Conservation (phyloP, 169 alveolate genomes). For the Cryptosporidium muris region DNA sequence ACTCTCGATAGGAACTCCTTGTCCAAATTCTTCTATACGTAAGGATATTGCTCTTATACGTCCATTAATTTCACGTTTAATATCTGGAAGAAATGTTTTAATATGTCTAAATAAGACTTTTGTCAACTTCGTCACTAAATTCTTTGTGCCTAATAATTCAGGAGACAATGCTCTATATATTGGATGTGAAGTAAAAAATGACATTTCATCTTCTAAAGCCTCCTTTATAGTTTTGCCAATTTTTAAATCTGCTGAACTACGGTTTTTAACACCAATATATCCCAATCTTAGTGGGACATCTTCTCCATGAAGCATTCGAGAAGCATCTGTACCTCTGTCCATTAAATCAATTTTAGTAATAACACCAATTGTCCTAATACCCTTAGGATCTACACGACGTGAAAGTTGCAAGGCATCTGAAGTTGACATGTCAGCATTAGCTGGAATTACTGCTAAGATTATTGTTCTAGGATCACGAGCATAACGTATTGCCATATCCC, state of each 20-base stretch:
- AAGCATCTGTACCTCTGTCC: conserved; percentile 98
- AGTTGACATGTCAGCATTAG: conserved; percentile 97
- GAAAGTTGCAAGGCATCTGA: conserved; percentile 97
- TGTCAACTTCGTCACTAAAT: conserved; percentile 93
- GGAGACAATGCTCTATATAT: conserved; percentile 91
- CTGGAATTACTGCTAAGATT: conserved; percentile 95
- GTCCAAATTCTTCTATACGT: conserved; percentile 89
- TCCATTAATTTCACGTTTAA: conserved; percentile 89
- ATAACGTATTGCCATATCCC: conserved; percentile 92
- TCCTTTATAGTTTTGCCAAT: conserved; percentile 88
- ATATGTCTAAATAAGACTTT: conserved; percentile 94
- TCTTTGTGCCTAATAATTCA: conserved; percentile 93
- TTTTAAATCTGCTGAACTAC: conserved; percentile 92
- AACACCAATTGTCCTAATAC: conserved; percentile 95
- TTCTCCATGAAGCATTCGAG: conserved; percentile 93
- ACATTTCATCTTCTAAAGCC: conserved; percentile 91
- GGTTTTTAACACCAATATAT: conserved; percentile 94
- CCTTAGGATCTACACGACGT: conserved; percentile 94
- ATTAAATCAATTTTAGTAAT: conserved; percentile 96
- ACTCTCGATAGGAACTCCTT: conserved; percentile 89
- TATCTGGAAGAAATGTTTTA: conserved; percentile 94
- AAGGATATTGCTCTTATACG: conserved; percentile 76
- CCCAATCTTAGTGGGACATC: conserved; percentile 96
- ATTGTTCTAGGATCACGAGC: conserved; percentile 95
- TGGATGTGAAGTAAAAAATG: conserved; percentile 92